Evolutionary conservation across 2,329 filamentous ascomycete species (phyloP), one percentile per base, ranked within the genome.

Genomic region (Westerdykella sp.): DNA sequence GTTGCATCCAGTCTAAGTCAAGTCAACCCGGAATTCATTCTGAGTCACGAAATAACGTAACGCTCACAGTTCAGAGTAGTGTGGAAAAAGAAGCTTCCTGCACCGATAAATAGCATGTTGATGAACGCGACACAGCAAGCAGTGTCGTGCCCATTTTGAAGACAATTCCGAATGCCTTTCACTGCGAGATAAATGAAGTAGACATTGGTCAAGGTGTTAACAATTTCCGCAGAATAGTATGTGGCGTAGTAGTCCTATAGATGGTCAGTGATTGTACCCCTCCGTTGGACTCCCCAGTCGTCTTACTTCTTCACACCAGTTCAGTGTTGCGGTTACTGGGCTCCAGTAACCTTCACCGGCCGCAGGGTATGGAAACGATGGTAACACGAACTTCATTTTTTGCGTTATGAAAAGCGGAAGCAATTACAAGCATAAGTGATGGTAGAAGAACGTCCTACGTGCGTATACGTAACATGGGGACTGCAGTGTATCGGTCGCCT

Each of bases 191-290:
- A 86, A 54, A 95, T 74, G 66, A 95, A 95, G 21, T 93, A 70
- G 3, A 85, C 63, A 64, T 95, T 95, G 25, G 88, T 95, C 25
- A 90, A 57, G 3, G 87, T 85, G 62, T 84, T 91, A 60, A 88
- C 78, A 37, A 90, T 80, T 62, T 90, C 86, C 28, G 86, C 86
- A 37, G 81, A 77, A 21, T 21, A 21, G 18, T 21, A 21, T 6
- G 18, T 21, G 18, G 18, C 80, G 71, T 84, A 84, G 67, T 85
- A 85, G 51, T 87, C 85, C 79, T 89, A 30, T 21, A 16, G 39
- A 34, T 12, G 16, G 22, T 37, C 13, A 18, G 30, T 41, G 46
- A 13, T 21, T 4, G 35, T 10, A 22, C 12, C 16, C 13, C 12
- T 13, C 12, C 14, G 6, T 12, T 32, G 30, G 12, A 32, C 7